phyloP scores from a whole-genome alignment of 441 rosid species.

The Metrosideros polymorpha region DNA sequence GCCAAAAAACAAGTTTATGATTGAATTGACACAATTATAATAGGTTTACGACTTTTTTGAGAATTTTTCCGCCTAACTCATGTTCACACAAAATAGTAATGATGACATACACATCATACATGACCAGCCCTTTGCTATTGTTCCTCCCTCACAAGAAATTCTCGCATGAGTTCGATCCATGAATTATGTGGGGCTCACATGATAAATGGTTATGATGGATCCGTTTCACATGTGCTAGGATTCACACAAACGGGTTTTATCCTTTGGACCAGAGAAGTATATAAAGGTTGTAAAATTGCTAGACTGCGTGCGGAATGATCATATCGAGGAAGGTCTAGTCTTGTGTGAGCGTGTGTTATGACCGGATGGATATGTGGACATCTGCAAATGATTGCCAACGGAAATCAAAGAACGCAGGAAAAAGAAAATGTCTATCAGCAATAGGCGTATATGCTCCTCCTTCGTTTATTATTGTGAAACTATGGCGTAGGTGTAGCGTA shows the following conservation, averaged over 20 bases:
- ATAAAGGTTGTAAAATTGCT: neutral
- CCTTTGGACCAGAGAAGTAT: neutral
- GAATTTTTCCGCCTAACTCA: too few relatives aligned
- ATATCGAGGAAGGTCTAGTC: neutral
- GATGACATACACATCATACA: neutral
- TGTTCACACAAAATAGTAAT: neutral
- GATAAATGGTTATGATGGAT: neutral
- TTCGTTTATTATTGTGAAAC: neutral
- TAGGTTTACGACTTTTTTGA: too few relatives aligned
- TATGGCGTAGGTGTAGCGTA: neutral
- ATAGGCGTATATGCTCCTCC: neutral
- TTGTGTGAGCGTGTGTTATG: neutral
- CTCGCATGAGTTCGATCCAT: neutral
- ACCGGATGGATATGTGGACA: neutral
- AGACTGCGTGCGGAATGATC: neutral
- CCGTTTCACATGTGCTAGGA: neutral
- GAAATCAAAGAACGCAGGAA: neutral
- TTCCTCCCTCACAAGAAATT: neutral
- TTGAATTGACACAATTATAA: too few relatives aligned
- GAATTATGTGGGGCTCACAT: neutral
- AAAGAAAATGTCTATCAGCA: neutral
- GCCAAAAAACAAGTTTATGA: too few relatives aligned
- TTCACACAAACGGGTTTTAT: neutral
- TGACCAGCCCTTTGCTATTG: accelerated
- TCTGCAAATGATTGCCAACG: neutral